Evolutionary conservation across 2,329 filamentous ascomycete genomes (phyloP).

Genomic region (Aspergillus tamarii): DNA sequence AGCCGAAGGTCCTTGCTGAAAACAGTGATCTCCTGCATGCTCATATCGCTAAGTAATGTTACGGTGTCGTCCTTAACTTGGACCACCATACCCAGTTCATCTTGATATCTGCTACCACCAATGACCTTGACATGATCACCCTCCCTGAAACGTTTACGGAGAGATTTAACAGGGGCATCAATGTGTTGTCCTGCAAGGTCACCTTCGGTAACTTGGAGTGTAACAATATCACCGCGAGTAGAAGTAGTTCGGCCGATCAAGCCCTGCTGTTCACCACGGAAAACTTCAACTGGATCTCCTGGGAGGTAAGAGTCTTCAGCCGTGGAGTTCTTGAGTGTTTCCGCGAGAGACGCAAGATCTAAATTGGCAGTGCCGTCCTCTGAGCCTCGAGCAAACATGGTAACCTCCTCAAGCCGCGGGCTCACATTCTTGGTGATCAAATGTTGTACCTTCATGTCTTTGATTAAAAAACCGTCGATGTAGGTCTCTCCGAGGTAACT

Average conservation of each 20-base stretch:
- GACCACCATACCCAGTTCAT: constrained; percentile 96
- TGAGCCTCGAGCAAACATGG: constrained; percentile 83
- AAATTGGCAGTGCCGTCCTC: constrained; percentile 94
- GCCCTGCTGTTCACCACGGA: constrained; percentile 91
- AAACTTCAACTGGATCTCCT: constrained; percentile 96
- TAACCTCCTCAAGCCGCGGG: constrained; percentile 91
- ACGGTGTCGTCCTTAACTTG: constrained; percentile 90
- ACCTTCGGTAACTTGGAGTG: constrained; percentile 81
- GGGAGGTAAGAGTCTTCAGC: constrained; percentile 83
- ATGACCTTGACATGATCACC: constrained; percentile 99
- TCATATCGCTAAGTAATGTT: constrained; percentile 90
- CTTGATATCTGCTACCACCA: constrained; percentile 88
- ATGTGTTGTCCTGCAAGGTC: constrained; percentile 81
- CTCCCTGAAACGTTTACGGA: constrained; percentile 88
- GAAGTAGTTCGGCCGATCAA: constrained; percentile 83
- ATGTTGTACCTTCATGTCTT: constrained; percentile 87
- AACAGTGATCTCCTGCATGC: constrained; percentile 90
- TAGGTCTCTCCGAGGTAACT: constrained; percentile 88
- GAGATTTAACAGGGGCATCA: constrained; percentile 86
- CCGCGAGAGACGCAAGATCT: constrained; percentile 86
- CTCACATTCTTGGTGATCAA: constrained; percentile 88
- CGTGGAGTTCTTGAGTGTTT: constrained; percentile 83
- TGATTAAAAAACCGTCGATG: constrained; percentile 88
- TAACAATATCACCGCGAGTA: constrained; percentile 90
- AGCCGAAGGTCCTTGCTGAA: constrained; percentile 97